Evolutionary conservation across 306 rosid species (phyloP).

Genomic region (Dryas octopetala): DNA sequence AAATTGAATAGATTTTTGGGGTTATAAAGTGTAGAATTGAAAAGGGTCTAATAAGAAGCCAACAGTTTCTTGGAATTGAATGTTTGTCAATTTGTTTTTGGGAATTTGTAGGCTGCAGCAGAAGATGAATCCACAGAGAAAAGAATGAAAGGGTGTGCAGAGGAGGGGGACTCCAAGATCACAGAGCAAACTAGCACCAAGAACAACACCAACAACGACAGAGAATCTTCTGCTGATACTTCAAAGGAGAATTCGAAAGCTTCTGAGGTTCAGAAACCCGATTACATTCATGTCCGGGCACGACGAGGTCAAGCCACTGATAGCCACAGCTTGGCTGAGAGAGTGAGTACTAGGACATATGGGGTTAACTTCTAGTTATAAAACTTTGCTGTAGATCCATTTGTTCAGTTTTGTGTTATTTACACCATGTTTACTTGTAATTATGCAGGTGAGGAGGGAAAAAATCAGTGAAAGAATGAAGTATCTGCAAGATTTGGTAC

Average conservation of each 20-base stretch:
- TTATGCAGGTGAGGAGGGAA: slow-evolving; percentile 85
- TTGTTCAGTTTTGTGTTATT: not conserved
- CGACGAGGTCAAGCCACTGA: slow-evolving; percentile 98
- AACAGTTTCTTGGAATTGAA: no score
- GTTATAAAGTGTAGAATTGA: not conserved
- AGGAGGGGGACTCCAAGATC: slow-evolving; percentile 69
- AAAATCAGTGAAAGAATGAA: slow-evolving; percentile 96
- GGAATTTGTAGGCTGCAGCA: slow-evolving; percentile 46
- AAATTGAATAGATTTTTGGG: not conserved
- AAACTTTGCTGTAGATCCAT: not conserved
- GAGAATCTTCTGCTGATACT: slow-evolving; percentile 53
- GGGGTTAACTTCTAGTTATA: no score
- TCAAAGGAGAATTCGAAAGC: slow-evolving; percentile 78
- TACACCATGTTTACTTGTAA: not conserved
- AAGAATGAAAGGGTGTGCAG: slow-evolving; percentile 51
- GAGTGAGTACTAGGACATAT: slow-evolving; percentile 46
- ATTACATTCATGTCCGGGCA: slow-evolving; percentile 89
- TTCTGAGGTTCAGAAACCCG: slow-evolving; percentile 75
- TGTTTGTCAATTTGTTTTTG: not conserved
- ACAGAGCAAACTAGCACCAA: slow-evolving; percentile 45
- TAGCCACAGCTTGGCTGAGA: slow-evolving; percentile 93
- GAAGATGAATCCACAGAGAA: slow-evolving; percentile 52
- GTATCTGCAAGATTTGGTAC: slow-evolving; percentile 92
- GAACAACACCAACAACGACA: slow-evolving; percentile 34
- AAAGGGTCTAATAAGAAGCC: no score